Evolutionary conservation across 192 early-diverging fungal genomes (phyloP), one percentile per base, ranked within the genome.

Genomic region (Podila horticola): DNA sequence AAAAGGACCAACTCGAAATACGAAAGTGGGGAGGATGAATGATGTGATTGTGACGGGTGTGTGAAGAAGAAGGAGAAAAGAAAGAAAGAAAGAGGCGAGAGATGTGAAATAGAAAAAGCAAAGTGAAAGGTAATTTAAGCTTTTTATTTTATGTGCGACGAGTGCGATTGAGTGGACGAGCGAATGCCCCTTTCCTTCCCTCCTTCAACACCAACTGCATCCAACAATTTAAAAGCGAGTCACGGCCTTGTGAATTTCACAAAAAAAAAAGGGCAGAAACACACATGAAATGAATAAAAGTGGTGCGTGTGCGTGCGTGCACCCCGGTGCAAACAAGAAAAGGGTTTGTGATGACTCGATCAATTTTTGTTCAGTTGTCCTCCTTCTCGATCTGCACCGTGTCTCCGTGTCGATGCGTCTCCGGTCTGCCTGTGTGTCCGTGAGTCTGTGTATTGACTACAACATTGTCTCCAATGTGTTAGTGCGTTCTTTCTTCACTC

Each of bases 21-120:
- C 7, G 64, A 62, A 34, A 13, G 41, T n/a, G 20, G 64, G 48
- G 34, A 50, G 34, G 64, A 65, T 30, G 64, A 19, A 34, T 33
- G 50, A 64, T 20, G 20, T 22, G 20, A n/a, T 36, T 20, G 33
- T 20, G n/a, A 55, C 20, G 71, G 13, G 22, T 29, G 31, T 31
- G 38, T 26, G 22, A 36, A 34, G 60, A n/a, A 11, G n/a, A n/a
- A n/a, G n/a, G n/a, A 45, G 9, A 36, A 24, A 58, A 20, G 24
- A 45, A 49, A 17, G 19, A 59, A 58, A 45, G 15, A 55, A 50
- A 31, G 24, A 51, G 60, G 17, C 3, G 45, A n/a, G 34, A 74
- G 30, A 28, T n/a, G 62, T 57, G 41, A 51, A 26, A 64, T 34
- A 57, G 34, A 60, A 10, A 50, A 66, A 30, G 49, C 60, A 29